A percentile compares a stretch with the other conserved stretches of the same genome.
These are phyloP conservation scores for Fusarium foetens DNA, from an alignment of 2,329 filamentous ascomycete genomes.

Conservation along the genomic window DNA sequence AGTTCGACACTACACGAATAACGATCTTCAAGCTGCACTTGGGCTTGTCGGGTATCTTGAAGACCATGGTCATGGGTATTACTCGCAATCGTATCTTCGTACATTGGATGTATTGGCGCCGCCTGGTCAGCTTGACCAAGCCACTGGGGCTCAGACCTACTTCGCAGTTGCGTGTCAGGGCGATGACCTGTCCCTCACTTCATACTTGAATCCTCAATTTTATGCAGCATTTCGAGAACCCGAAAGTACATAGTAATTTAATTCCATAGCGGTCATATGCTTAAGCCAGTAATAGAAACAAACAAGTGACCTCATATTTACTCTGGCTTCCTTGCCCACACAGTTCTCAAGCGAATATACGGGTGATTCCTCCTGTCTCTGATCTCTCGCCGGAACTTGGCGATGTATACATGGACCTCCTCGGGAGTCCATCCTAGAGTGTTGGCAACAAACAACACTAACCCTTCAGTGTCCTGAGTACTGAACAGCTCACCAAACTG, in stretches of 20 bases:
- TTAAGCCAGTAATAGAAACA: not conserved
- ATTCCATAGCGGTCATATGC: not conserved
- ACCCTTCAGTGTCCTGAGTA: slow-evolving; percentile 33
- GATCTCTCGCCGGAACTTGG: slow-evolving; percentile 25
- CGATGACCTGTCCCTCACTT: not conserved
- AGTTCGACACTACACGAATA: not conserved
- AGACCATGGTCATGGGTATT: not conserved
- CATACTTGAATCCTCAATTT: not conserved
- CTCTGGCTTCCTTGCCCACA: slow-evolving; percentile 24
- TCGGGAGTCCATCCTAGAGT: slow-evolving; percentile 27
- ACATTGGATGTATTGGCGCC: not conserved
- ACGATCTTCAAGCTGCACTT: not conserved
- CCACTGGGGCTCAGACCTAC: not conserved
- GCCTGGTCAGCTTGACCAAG: not conserved
- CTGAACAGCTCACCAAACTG: slow-evolving; percentile 32
- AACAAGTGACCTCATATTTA: not conserved
- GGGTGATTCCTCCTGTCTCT: slow-evolving; percentile 23
- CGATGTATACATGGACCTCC: slow-evolving; percentile 26
- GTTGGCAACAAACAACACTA: slow-evolving; percentile 30
- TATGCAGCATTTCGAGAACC: not conserved
- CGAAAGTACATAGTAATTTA: not conserved
- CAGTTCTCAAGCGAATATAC: not conserved
- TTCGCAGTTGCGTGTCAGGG: not conserved
- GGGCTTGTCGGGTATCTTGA: not conserved
- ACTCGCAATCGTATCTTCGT: not conserved